These are phyloP conservation scores for Geranium rotundifolium DNA, from an alignment of 345 rosid species.

Conservation along the genomic window DNA sequence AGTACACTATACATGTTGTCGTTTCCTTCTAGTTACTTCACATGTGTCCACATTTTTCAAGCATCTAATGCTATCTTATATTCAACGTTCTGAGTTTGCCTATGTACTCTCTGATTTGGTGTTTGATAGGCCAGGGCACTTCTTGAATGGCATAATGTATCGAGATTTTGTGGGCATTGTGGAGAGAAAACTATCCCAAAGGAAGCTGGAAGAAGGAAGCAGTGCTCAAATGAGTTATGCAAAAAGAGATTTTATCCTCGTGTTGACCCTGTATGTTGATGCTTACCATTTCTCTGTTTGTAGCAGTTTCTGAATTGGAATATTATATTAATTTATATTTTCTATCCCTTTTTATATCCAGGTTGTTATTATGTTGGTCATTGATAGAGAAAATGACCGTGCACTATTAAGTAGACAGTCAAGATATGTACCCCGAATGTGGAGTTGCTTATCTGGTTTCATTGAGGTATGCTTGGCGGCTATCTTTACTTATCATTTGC, in stretches of 20 bases:
- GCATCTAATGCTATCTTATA: background rate
- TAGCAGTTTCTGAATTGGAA: background rate
- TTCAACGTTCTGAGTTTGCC: background rate
- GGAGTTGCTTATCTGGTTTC: slow-evolving; percentile 97
- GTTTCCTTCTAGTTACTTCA: background rate
- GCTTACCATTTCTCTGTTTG: slow-evolving; percentile 1
- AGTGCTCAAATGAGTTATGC: slow-evolving; percentile 57
- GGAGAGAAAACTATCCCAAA: slow-evolving; percentile 50
- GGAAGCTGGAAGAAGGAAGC: slow-evolving; percentile 80
- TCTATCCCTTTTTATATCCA: slow-evolving; percentile 16
- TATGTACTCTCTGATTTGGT: background rate
- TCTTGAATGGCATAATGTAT: slow-evolving; percentile 66
- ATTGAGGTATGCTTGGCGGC: slow-evolving; percentile 46
- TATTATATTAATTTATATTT: background rate
- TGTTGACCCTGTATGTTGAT: slow-evolving; percentile 60
- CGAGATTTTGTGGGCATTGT: slow-evolving; percentile 74
- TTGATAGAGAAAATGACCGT: slow-evolving; percentile 75
- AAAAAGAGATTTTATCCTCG: slow-evolving; percentile 73
- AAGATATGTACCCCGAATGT: slow-evolving; percentile 86
- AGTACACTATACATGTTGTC: too few relatives aligned
- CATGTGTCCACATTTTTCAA: background rate
- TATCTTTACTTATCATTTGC: background rate
- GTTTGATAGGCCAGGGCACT: slow-evolving; percentile 65
- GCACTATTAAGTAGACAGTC: slow-evolving; percentile 74
- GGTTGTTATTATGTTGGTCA: slow-evolving; percentile 95